These are phyloP conservation scores for Gaeumannomyces sp. DNA, from an alignment of 2,329 filamentous ascomycete genomes.

Conservation along the genomic window DNA sequence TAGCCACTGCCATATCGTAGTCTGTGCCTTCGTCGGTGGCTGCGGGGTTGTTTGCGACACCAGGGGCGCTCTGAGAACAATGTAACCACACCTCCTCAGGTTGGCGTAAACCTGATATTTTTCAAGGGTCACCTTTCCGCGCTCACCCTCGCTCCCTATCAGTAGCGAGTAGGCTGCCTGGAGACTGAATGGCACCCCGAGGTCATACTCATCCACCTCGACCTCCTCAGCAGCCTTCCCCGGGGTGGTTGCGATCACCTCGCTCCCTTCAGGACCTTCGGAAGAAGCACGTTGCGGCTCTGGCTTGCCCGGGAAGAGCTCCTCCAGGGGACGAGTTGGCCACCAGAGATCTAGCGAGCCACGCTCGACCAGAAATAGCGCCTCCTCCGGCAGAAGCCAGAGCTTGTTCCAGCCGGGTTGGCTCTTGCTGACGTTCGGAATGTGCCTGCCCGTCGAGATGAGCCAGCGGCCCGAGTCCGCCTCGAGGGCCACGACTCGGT, in stretches of 20 bases:
- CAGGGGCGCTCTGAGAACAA: constrained; percentile 62
- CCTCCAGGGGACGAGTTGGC: constrained; percentile 52
- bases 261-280: constrained; percentile 9
- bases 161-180: constrained; percentile 86
- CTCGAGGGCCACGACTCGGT: constrained; percentile 61
- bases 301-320: constrained; percentile 30
- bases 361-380: constrained; percentile 80
- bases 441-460: constrained; percentile 57
- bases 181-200: constrained; percentile 77
- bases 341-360: constrained; percentile 84
- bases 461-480: constrained; percentile 67
- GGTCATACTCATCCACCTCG: constrained; percentile 38
- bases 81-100: constrained; percentile 76
- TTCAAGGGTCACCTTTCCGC: constrained; percentile 60
- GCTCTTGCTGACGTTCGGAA: constrained; percentile 48
- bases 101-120: constrained; percentile 85
- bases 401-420: constrained; percentile 53
- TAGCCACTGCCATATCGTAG: constrained; percentile 47
- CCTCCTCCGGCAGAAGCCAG: constrained; percentile 89
- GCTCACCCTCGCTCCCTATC: constrained; percentile 61
- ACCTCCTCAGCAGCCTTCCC: constrained; percentile 19
- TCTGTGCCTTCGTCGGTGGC: not conserved
- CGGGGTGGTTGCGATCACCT: constrained; percentile 19
- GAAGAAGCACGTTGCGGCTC: not conserved
- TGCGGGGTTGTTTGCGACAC: constrained; percentile 13